Evolutionary conservation across 345 rosid genomes (phyloP).

Genomic region (Draba incana): DNA sequence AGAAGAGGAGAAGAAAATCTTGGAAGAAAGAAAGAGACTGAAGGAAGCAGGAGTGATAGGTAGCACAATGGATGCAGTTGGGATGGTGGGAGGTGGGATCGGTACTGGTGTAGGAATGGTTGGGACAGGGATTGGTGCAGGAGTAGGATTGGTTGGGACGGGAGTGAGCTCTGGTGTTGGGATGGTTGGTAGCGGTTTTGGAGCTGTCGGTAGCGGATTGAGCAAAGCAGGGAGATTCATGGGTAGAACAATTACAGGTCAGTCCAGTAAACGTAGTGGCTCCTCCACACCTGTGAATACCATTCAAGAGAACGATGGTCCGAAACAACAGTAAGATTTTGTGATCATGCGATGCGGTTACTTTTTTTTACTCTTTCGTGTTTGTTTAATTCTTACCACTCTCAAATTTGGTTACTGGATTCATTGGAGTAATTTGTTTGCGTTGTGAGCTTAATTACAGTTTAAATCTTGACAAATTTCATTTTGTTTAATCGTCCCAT

Average conservation of each 20-base stretch:
- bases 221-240: constrained; percentile 86
- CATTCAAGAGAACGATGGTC: constrained; percentile 54
- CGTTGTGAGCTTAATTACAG: constrained; percentile 16
- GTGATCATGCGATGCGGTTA: constrained; percentile 16
- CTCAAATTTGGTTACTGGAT: constrained; percentile 28
- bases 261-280: constrained; percentile 74
- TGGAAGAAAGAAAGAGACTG: constrained; percentile 83
- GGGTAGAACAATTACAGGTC: constrained; percentile 85
- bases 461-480: constrained; percentile 19
- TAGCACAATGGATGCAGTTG: constrained; percentile 87
- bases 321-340: constrained; percentile 40
- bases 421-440: constrained; percentile 16
- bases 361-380: constrained; percentile 5
- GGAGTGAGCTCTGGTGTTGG: constrained; percentile 59
- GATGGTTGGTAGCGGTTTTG: constrained; percentile 70
- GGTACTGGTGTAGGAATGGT: constrained; percentile 79
- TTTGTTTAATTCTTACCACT: neutral
- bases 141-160: constrained; percentile 67
- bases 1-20: constrained; percentile 82
- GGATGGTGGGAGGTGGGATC: constrained; percentile 50
- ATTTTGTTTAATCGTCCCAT: constrained; percentile 17
- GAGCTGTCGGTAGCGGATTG: constrained; percentile 78
- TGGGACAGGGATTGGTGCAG: constrained; percentile 72
- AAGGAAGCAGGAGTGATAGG: constrained; percentile 95
- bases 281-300: constrained; percentile 75